A percentile compares a stretch with the other conserved stretches of the same genome.
phyloP scores from a whole-genome alignment of 352 stramenopile species.

The Globisporangium cystogenes region DNA sequence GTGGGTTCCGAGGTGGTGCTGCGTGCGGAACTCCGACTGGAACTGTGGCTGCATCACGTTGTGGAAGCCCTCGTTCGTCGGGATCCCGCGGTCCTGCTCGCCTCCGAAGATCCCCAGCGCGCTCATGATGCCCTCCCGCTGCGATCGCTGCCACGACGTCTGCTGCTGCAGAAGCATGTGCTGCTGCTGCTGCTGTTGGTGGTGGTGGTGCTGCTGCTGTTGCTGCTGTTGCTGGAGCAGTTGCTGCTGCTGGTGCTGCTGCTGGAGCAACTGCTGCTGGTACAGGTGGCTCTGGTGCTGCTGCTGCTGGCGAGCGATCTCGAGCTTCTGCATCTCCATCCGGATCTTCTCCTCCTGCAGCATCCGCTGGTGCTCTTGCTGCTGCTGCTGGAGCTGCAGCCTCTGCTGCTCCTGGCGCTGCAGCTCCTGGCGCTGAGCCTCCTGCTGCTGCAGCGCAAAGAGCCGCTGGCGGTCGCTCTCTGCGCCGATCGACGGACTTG shows the following conservation, averaged over 20 bases:
- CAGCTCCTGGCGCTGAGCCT: constrained; percentile 26
- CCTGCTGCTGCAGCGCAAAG: constrained; percentile 37
- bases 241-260: constrained; percentile 29
- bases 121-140: constrained; percentile 77
- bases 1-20: constrained; percentile 27
- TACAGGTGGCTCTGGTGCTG: constrained; percentile 62
- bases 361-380: constrained; percentile 57
- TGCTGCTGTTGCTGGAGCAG: constrained; percentile 44
- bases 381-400: constrained; percentile 59
- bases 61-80: constrained; percentile 24
- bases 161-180: constrained; percentile 72
- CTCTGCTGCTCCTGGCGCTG: constrained; percentile 57
- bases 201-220: constrained; percentile 41
- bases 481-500: constrained; percentile 7
- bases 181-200: constrained; percentile 60
- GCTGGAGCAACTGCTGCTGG: constrained; percentile 45
- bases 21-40: constrained; percentile 38
- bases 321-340: constrained; percentile 76
- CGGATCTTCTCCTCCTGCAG: constrained; percentile 76
- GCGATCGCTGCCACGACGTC: constrained; percentile 67
- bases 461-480: constrained; percentile 49
- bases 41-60: constrained; percentile 41
- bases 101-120: constrained; percentile 62
- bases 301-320: constrained; percentile 67
- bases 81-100: constrained; percentile 11